Percentiles rank a stretch among this genome's conserved stretches.
These are phyloP conservation scores for Rhynchospora pubera DNA, from an alignment of 176 grass and related monocot species.

Conservation along the genomic window DNA sequence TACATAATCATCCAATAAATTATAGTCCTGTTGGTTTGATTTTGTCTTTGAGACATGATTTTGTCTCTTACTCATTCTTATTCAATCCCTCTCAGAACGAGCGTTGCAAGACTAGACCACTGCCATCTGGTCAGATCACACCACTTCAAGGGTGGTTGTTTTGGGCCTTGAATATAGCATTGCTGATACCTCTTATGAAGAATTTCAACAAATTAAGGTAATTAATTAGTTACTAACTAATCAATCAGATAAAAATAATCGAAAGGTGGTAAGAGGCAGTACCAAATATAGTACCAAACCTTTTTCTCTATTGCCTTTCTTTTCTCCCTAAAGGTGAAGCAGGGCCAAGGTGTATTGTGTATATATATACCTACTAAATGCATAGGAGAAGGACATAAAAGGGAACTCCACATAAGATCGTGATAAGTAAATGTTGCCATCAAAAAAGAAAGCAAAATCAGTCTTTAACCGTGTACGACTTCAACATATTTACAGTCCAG, in stretches of 20 bases:
- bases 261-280: too few species aligned
- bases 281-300: too few species aligned
- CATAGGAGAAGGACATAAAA: background rate
- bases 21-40: background rate
- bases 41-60: too few species aligned
- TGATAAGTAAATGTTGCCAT: background rate
- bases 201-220: slow-evolving; percentile 1
- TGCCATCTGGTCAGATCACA: background rate
- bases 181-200: background rate
- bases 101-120: slow-evolving; percentile 5
- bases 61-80: background rate
- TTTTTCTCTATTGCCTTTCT: background rate
- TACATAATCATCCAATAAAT: background rate
- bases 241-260: too few species aligned
- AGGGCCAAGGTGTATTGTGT: background rate
- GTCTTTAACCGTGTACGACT: background rate
- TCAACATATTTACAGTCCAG: background rate
- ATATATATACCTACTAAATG: background rate
- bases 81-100: background rate
- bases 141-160: slow-evolving; percentile 10
- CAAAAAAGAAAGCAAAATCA: background rate
- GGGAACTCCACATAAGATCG: background rate
- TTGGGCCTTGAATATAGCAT: background rate
- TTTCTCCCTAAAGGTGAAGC: background rate
- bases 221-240: too few species aligned